Percentiles rank a stretch among this genome's conserved stretches.
Evolutionary conservation across 768 basidiomycete species (phyloP).

Genomic region (Galerina marginata): DNA sequence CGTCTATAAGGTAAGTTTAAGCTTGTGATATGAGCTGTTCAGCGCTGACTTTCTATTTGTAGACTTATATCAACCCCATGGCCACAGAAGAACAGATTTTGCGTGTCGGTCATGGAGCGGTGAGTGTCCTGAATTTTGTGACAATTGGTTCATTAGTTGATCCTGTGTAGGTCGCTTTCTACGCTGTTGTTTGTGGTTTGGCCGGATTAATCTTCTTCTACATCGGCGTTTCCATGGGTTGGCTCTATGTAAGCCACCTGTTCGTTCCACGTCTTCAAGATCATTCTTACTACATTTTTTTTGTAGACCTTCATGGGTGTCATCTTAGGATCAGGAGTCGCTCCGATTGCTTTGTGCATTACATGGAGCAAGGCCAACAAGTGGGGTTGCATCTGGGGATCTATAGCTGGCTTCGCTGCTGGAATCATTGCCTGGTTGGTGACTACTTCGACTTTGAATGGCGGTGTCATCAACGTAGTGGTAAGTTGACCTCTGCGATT

Average conservation of each 20-base stretch:
- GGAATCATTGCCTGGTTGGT: constrained; percentile 88
- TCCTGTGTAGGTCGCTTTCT: constrained; percentile 59
- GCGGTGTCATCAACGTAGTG: constrained; percentile 70
- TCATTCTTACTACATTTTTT: neutral
- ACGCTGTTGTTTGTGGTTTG: constrained; percentile 81
- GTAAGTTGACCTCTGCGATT: constrained; percentile 20
- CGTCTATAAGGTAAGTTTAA: constrained; percentile 66
- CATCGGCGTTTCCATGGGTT: constrained; percentile 92
- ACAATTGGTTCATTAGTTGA: neutral
- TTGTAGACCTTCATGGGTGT: constrained; percentile 86
- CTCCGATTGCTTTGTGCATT: constrained; percentile 84
- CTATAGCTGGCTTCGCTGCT: constrained; percentile 68
- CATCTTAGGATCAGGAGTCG: constrained; percentile 83
- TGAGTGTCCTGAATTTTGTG: constrained; percentile 26
- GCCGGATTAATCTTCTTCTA: constrained; percentile 87
- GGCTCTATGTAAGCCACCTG: constrained; percentile 76
- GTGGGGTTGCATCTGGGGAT: constrained; percentile 79
- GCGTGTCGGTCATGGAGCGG: constrained; percentile 70
- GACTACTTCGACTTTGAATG: constrained; percentile 73
- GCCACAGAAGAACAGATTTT: constrained; percentile 80
- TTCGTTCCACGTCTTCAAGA: neutral
- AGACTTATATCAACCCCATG: constrained; percentile 75
- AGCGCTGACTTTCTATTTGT: neutral
- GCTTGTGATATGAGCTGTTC: neutral
- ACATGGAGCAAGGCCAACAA: constrained; percentile 89